Percentiles rank a stretch among this genome's conserved stretches.
These are phyloP conservation scores for Ogataea ramenticola DNA, from an alignment of 805 yeast genomes.

Conservation along the genomic window DNA sequence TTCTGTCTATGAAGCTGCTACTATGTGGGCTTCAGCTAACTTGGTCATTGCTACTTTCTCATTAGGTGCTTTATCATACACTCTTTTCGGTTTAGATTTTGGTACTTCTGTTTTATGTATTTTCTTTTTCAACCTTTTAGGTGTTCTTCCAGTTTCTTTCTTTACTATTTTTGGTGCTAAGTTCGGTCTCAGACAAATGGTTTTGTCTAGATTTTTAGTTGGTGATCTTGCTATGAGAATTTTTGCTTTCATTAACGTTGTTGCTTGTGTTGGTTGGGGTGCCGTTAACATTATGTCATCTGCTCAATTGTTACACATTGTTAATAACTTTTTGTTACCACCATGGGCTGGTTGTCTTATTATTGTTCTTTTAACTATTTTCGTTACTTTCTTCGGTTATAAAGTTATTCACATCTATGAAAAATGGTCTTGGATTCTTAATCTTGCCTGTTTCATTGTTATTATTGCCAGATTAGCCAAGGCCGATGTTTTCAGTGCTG, in stretches of 20 bases:
- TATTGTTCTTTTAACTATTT: slow-evolving; percentile 56
- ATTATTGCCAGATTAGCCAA: slow-evolving; percentile 71
- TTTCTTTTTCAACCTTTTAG: slow-evolving; percentile 67
- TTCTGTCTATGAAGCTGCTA: slow-evolving; percentile 61
- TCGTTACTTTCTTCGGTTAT: slow-evolving; percentile 81
- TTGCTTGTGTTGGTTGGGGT: slow-evolving; percentile 95
- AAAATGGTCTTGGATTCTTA: slow-evolving; percentile 86
- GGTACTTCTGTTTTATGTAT: slow-evolving; percentile 63
- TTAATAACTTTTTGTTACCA: slow-evolving; percentile 61
- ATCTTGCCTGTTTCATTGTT: slow-evolving; percentile 61
- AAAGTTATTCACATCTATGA: slow-evolving; percentile 74
- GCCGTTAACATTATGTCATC: slow-evolving; percentile 87
- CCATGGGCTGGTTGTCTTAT: slow-evolving; percentile 89
- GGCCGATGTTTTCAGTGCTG: slow-evolving; percentile 56
- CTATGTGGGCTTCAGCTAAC: slow-evolving; percentile 91
- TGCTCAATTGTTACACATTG: slow-evolving; percentile 74
- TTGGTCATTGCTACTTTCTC: slow-evolving; percentile 79
- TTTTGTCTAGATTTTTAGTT: slow-evolving; percentile 66
- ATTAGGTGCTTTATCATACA: slow-evolving; percentile 61
- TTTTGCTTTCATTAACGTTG: slow-evolving; percentile 66
- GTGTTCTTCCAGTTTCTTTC: slow-evolving; percentile 74
- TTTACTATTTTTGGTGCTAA: slow-evolving; percentile 78
- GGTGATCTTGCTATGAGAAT: slow-evolving; percentile 74
- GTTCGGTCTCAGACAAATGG: slow-evolving; percentile 84
- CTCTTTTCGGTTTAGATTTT: slow-evolving; percentile 61